Evolutionary conservation across 257 asterid genomes (phyloP), one percentile per base, ranked within the genome.

Genomic region (Solanum piurae): DNA sequence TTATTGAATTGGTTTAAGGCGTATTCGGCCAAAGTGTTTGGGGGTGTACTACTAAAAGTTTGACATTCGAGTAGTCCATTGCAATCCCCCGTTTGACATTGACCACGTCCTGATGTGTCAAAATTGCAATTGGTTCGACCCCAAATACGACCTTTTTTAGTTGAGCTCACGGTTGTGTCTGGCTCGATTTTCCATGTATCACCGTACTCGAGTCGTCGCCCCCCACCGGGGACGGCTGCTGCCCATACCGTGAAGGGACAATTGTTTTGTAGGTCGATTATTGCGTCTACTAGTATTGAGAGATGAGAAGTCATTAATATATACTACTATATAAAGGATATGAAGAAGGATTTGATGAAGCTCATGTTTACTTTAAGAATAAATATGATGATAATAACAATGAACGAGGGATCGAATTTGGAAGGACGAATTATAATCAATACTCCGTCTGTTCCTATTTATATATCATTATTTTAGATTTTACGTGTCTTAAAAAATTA

Each of bases 71-170:
- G 87, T 12, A 23, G 80, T 13, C 94, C 94, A 21, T 86, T 85
- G 72, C 94, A 94, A 38, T 38, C 42, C 42, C 42, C 42, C 42
- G 42, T 38, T 38, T 38, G 42, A 8, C 42, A 38, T 38, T 68
- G 52, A n/a, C 93, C 93, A 0, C 75, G 46, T 5, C 96, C 98
- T 21, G 89, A 46, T 1, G 84, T 23, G 88, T 94, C 86, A 84
- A 94, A 95, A 85, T 89, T 89, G 91, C 98, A 95, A 88, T 91
- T 91, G 36, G 96, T 94, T 14, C 95, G 92, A n/a, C 93, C 95
- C 97, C 97, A 95, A 80, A 95, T 92, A 4, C 92, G 89, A 37
- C 72, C 27, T 3, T 86, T 91, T 3, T 29, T 58, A 12, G 3
- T 13, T 1, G 91, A 87, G 27, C 90, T 64, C 31, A 2, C 88